A percentile compares a stretch with the other conserved stretches of the same genome.
Conservation (phyloP, 2,329 filamentous ascomycete species). For the Pseudonectria buxi region DNA sequence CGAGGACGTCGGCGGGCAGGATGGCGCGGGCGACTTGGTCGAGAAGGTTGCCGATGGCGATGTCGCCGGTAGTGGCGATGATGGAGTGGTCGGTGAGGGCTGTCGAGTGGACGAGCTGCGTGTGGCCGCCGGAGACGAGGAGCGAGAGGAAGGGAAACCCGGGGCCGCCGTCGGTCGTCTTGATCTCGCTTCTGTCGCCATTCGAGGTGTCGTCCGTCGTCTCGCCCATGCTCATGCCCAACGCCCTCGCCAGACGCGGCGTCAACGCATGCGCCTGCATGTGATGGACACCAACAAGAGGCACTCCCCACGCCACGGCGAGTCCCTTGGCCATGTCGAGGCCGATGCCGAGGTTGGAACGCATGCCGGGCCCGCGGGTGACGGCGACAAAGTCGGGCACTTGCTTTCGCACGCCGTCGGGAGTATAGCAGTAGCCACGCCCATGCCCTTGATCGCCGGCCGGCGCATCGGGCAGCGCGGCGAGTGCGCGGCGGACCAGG, state of each 20-base stretch:
- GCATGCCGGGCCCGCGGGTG: constrained; percentile 87
- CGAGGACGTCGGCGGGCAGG: constrained; percentile 55
- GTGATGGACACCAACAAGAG: constrained; percentile 82
- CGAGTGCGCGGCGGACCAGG: constrained; percentile 60
- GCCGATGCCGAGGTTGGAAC: constrained; percentile 68
- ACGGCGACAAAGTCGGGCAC: constrained; percentile 80
- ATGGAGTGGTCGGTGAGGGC: constrained; percentile 63
- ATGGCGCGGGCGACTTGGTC: constrained; percentile 80
- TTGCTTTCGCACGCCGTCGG: constrained; percentile 18
- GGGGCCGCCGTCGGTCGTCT: constrained; percentile 29
- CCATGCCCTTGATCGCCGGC: constrained; percentile 1
- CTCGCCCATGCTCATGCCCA: constrained; percentile 32
- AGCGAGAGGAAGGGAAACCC: constrained; percentile 80
- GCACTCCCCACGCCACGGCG: constrained; percentile 73
- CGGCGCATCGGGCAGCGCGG: constrained; percentile 35
- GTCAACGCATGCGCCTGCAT: constrained; percentile 97
- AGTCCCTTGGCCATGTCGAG: constrained; percentile 83
- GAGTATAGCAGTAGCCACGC: constrained; percentile 9
- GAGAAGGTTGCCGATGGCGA: constrained; percentile 82
- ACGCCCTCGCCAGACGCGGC: constrained; percentile 64
- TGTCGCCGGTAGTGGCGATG: constrained; percentile 66
- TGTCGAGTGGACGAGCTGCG: constrained; percentile 71
- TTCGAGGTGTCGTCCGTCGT: neutral
- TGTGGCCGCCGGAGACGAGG: constrained; percentile 88
- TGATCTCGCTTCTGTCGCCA: neutral